A percentile compares a stretch with the other conserved stretches of the same genome.
Evolutionary conservation across 306 rosid genomes (phyloP).

Genomic region (Clitoria ternatea): DNA sequence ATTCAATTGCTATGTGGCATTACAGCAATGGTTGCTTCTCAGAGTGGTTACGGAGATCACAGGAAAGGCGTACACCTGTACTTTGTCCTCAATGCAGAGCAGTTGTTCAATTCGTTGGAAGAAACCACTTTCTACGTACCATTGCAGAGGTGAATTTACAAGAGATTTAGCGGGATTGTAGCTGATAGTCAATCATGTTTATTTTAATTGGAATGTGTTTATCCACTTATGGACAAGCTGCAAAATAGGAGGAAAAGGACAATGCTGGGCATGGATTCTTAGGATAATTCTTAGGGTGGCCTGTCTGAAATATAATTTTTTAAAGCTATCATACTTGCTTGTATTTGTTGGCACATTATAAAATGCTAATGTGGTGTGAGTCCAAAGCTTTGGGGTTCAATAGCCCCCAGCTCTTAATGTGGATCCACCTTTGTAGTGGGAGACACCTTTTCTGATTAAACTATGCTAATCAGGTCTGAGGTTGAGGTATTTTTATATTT

Average conservation of each 20-base stretch:
- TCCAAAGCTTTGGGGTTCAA: neutral
- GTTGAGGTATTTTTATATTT: neutral
- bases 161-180: neutral
- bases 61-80: conserved; percentile 57
- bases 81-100: conserved; percentile 96
- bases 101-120: conserved; percentile 81
- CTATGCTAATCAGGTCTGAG: neutral
- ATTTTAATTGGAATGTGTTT: neutral
- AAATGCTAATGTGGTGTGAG: neutral
- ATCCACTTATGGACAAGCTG: neutral
- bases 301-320: neutral
- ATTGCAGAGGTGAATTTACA: conserved; percentile 52
- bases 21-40: conserved; percentile 96
- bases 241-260: neutral
- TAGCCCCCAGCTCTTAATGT: neutral
- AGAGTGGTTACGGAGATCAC: conserved; percentile 82
- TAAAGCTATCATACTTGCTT: neutral
- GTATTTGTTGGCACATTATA: neutral
- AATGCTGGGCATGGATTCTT: conserved; percentile 7
- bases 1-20: conserved; percentile 22
- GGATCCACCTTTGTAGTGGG: neutral
- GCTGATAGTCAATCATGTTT: neutral
- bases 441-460: neutral
- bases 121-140: conserved; percentile 74
- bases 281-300: neutral